phyloP scores from a whole-genome alignment of 257 asterid genomes.

The Solanum habrochaites region DNA sequence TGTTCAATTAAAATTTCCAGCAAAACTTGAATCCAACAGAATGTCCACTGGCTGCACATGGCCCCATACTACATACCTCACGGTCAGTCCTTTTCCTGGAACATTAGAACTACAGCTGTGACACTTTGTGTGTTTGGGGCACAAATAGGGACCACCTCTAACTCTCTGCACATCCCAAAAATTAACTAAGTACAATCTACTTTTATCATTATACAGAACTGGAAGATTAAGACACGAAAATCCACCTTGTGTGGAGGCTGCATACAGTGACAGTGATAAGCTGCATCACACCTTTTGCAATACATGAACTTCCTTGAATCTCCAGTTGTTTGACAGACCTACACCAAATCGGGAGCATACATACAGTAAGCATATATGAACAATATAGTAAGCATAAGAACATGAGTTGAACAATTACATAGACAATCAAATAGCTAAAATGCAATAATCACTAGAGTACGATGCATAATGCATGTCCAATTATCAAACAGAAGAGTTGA shows the following conservation, averaged over 20 bases:
- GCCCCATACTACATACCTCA: constrained; percentile 47
- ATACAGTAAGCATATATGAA: neutral
- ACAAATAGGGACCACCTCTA: constrained; percentile 85
- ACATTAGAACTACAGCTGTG: constrained; percentile 90
- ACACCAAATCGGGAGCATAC: constrained; percentile 3
- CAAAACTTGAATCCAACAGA: neutral
- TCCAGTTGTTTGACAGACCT: constrained; percentile 90
- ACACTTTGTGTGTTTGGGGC: constrained; percentile 93
- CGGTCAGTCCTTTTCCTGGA: constrained; percentile 93
- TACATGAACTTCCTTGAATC: constrained; percentile 90
- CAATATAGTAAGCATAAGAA: neutral
- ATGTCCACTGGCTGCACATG: neutral
- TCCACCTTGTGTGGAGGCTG: constrained; percentile 98
- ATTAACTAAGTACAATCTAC: constrained; percentile 7
- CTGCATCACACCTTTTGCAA: constrained; percentile 96
- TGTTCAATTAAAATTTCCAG: neutral
- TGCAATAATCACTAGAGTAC: neutral
- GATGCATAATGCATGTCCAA: neutral
- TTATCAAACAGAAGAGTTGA: neutral
- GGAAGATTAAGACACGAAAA: neutral
- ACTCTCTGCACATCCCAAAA: constrained; percentile 50
- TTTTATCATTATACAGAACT: neutral
- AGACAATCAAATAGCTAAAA: neutral
- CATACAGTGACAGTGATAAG: constrained; percentile 88
- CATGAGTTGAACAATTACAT: neutral